These are phyloP conservation scores for Porogramme epimiltina DNA, from an alignment of 1,284 basidiomycete species.

Conservation along the genomic window DNA sequence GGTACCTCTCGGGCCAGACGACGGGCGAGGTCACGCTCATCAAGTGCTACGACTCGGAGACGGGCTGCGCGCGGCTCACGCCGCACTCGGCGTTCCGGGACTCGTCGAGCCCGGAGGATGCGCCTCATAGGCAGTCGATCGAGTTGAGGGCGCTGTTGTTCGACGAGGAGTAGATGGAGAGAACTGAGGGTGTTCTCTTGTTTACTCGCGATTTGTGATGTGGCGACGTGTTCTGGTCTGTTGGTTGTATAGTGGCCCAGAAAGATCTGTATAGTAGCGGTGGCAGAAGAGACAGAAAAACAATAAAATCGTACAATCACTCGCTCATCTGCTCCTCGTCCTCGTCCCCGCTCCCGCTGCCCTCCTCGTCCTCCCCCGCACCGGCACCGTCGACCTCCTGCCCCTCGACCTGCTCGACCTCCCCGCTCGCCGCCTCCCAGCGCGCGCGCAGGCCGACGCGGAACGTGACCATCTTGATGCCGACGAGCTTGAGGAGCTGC, in stretches of 20 bases:
- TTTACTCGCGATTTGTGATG: no score
- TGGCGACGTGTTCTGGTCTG: no score
- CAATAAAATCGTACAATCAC: slow-evolving; percentile 23
- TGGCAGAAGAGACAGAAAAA: slow-evolving; percentile 5
- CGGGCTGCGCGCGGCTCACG: slow-evolving; percentile 41
- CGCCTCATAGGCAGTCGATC: slow-evolving; percentile 43
- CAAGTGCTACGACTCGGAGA: slow-evolving; percentile 48
- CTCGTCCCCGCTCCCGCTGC: slow-evolving; percentile 39
- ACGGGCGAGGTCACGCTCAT: slow-evolving; percentile 49
- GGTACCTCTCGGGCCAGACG: slow-evolving; percentile 47
- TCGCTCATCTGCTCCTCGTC: slow-evolving; percentile 47
- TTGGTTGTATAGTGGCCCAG: no score
- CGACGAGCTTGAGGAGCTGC: slow-evolving; percentile 86
- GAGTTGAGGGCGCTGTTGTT: slow-evolving; percentile 42
- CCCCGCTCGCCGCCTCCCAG: slow-evolving; percentile 76
- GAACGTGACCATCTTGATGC: slow-evolving; percentile 85
- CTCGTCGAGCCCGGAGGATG: slow-evolving; percentile 36
- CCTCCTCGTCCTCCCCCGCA: slow-evolving; percentile 36
- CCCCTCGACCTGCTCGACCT: slow-evolving; percentile 59
- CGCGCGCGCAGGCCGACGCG: slow-evolving; percentile 70
- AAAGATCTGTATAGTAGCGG: no score
- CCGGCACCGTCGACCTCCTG: slow-evolving; percentile 30
- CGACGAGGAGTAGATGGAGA: slow-evolving; percentile 26
- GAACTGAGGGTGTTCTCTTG: no score
- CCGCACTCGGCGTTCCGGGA: slow-evolving; percentile 50